A percentile compares a stretch with the other conserved stretches of the same genome.
These are phyloP conservation scores for Aspergillus nanangensis DNA, from an alignment of 495 filamentous ascomycete species.

Conservation along the genomic window DNA sequence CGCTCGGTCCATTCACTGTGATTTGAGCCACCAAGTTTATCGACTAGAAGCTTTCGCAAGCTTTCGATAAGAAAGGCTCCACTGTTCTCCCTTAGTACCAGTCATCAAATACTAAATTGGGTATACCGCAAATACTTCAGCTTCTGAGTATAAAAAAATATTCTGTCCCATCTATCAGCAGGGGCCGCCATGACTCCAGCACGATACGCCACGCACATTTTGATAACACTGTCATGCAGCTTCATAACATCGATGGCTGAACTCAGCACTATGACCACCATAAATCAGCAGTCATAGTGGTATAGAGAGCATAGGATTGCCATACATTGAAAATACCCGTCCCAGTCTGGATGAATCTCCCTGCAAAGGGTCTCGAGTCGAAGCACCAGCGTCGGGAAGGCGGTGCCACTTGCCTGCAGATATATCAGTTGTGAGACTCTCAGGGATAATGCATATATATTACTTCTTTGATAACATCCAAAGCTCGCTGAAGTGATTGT, in stretches of 20 bases:
- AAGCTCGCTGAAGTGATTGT: background rate
- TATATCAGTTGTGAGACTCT: background rate
- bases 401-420: slow-evolving; percentile 51
- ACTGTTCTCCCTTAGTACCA: slow-evolving; percentile 11
- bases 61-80: slow-evolving; percentile 42
- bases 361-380: slow-evolving; percentile 59
- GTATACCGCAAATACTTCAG: slow-evolving; percentile 40
- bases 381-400: slow-evolving; percentile 62
- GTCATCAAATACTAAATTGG: background rate
- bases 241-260: no score
- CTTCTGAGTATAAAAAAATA: slow-evolving; percentile 67
- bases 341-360: slow-evolving; percentile 23
- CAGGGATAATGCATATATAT: slow-evolving; percentile 3
- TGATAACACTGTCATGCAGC: no score
- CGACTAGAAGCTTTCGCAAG: slow-evolving; percentile 56
- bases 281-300: no score
- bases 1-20: slow-evolving; percentile 57
- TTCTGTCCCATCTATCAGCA: slow-evolving; percentile 25
- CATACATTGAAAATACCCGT: slow-evolving; percentile 36
- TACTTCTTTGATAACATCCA: slow-evolving; percentile 18
- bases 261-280: no score
- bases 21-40: slow-evolving; percentile 35
- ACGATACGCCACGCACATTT: no score
- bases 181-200: slow-evolving; percentile 31
- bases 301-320: no score